Evolutionary conservation across 2,329 filamentous ascomycete species (phyloP), one percentile per base, ranked within the genome.

Genomic region (Epichloe gansuensis): DNA sequence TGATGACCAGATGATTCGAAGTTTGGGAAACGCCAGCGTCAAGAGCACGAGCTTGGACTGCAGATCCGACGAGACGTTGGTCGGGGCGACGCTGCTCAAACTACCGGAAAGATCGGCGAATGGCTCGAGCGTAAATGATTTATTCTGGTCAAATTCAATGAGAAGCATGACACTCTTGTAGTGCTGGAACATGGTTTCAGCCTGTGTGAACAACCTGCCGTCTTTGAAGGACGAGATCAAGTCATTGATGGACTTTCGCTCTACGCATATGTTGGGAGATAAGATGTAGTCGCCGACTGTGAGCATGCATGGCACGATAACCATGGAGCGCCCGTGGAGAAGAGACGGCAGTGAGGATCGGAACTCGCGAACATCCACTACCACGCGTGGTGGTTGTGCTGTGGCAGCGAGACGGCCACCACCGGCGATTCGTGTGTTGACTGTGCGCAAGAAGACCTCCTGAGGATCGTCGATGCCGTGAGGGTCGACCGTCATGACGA

Each of bases 111-210:
- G 62, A 68, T 86, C 83, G 48, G 84, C 83, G 61, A 89, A 78
- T 0, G 86, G 86, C 66, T 91, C 93, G 15, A 98, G 82, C 0
- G 91, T 97, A 68, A 98, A 98, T 4, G 88, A 91, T 67, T 95
- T 96, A 72, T 95, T 91, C 65, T 95, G 87, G 66, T 96, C 91
- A 67, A 98, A 98, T 68, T 98, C 93, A 63, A 98, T 97, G 45
- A 98, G 80, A 6, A 98, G 81, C 80, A 97, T 88, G 0, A 90
- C 86, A 58, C 71, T 83, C 63, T 86, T 86, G 78, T 98, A 98
- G 71, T 97, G 84, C 65, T 88, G 82, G 54, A 94, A 85, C 91
- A 98, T 97, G 47, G 86, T 83, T 69, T 97, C 91, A 42, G 86
- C 86, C 72, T 98, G 93, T 60, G 82, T 88, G 72, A 89, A 98